These are phyloP conservation scores for Boletellus ananas DNA, from an alignment of 768 basidiomycete genomes.

Conservation along the genomic window DNA sequence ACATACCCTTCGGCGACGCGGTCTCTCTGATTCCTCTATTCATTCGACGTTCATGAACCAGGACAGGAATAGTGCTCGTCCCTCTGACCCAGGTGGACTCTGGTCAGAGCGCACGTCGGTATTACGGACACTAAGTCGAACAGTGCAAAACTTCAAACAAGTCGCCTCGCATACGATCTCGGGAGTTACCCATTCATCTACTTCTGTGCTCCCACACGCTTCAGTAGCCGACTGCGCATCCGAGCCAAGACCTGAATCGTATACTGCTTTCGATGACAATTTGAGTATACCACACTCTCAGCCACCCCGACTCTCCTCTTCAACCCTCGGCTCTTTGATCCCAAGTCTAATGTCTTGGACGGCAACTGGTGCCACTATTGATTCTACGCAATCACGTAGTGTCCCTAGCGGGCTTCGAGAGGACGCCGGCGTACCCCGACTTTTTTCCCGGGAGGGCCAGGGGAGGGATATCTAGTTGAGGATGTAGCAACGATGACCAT, in stretches of 20 bases:
- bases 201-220: conserved; percentile 6
- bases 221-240: conserved; percentile 8
- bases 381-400: conserved; percentile 13
- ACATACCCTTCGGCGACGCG: conserved; percentile 69
- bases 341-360: conserved; percentile 37
- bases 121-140: conserved; percentile 50
- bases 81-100: conserved; percentile 12
- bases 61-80: conserved; percentile 10
- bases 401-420: conserved; percentile 11
- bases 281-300: conserved; percentile 16
- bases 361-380: conserved; percentile 20
- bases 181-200: conserved; percentile 9
- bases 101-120: conserved; percentile 47
- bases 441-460: conserved; percentile 25
- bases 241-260: not conserved
- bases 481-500: not conserved
- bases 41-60: conserved; percentile 76
- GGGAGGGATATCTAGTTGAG: conserved; percentile 21
- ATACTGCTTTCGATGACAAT: not conserved
- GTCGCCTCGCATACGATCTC: conserved; percentile 30
- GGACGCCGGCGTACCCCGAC: conserved; percentile 21
- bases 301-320: conserved; percentile 20
- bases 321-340: conserved; percentile 26
- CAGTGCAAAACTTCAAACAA: conserved; percentile 47
- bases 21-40: conserved; percentile 90